Percentiles rank a stretch among this genome's conserved stretches.
These are phyloP conservation scores for Didymellaceae sp. DNA, from an alignment of 2,329 filamentous ascomycete species.

Conservation along the genomic window DNA sequence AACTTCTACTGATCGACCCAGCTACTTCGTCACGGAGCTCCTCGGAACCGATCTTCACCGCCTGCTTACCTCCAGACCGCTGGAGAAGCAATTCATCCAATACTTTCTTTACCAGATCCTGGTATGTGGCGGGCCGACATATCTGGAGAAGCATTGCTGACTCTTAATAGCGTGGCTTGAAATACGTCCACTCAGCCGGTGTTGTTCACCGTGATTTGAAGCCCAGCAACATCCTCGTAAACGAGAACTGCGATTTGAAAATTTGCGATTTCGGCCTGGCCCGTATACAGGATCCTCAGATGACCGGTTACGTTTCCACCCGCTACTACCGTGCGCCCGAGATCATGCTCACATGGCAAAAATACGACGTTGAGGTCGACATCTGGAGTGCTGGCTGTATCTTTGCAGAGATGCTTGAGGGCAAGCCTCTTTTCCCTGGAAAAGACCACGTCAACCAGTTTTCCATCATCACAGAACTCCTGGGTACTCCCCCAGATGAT, in stretches of 20 bases:
- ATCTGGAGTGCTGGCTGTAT: slow-evolving; percentile 99
- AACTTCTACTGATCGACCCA: slow-evolving; percentile 50
- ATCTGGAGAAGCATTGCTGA: slow-evolving; percentile 60
- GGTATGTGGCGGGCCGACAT: slow-evolving; percentile 66
- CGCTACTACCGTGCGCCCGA: slow-evolving; percentile 98
- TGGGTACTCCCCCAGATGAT: slow-evolving; percentile 96
- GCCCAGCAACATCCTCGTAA: slow-evolving; percentile 98
- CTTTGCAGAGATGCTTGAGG: slow-evolving; percentile 98
- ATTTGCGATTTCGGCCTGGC: slow-evolving; percentile 99
- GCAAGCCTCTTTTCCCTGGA: slow-evolving; percentile 96
- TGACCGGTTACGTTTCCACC: slow-evolving; percentile 99
- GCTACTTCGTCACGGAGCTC: slow-evolving; percentile 97
- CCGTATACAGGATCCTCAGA: slow-evolving; percentile 97
- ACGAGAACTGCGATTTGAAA: slow-evolving; percentile 99
- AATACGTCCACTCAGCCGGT: slow-evolving; percentile 98
- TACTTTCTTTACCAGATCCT: slow-evolving; percentile 99
- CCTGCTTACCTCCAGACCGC: slow-evolving; percentile 88
- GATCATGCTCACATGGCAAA: slow-evolving; percentile 99
- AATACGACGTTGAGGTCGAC: slow-evolving; percentile 98
- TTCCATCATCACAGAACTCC: slow-evolving; percentile 97
- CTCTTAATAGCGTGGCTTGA: slow-evolving; percentile 78
- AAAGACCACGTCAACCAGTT: slow-evolving; percentile 99
- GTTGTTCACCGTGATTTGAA: slow-evolving; percentile 98
- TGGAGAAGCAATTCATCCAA: slow-evolving; percentile 99
- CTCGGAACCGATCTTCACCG: slow-evolving; percentile 96